A percentile compares a stretch with the other conserved stretches of the same genome.
Conservation (phyloP, 2,329 filamentous ascomycete genomes). For the Tolypocladium album region DNA sequence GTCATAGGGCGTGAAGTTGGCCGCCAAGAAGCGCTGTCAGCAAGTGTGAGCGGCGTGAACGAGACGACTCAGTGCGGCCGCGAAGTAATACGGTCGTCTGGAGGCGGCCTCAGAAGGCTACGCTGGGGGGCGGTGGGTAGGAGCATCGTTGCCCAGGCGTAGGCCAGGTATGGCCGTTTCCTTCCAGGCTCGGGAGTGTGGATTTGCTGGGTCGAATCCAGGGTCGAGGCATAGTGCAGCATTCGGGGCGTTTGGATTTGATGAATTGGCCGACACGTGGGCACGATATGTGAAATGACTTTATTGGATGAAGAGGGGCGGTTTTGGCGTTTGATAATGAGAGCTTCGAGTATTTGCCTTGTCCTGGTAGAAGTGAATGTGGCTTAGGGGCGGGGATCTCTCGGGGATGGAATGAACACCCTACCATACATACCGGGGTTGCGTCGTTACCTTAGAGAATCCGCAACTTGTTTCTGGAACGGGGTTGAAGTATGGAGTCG, state of each 20-base stretch:
- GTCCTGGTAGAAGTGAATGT: background rate
- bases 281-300: background rate
- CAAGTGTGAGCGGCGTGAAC: conserved; percentile 30
- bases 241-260: background rate
- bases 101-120: conserved; percentile 40
- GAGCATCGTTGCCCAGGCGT: conserved; percentile 34
- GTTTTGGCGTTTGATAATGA: background rate
- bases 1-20: conserved; percentile 58
- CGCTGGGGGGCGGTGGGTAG: conserved; percentile 42
- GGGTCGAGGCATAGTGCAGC: background rate
- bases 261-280: background rate
- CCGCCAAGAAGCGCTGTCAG: conserved; percentile 43
- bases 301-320: background rate
- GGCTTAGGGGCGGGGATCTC: background rate
- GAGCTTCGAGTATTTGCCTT: background rate
- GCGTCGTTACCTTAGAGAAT: background rate
- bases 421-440: background rate
- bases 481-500: background rate
- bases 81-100: conserved; percentile 41
- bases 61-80: conserved; percentile 38
- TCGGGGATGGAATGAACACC: background rate
- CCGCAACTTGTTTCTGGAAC: background rate
- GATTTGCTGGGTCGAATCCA: background rate
- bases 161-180: conserved; percentile 1
- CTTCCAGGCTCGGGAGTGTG: background rate